These are phyloP conservation scores for Fusarium sp. DNA, from an alignment of 2,329 filamentous ascomycete species.

Conservation along the genomic window DNA sequence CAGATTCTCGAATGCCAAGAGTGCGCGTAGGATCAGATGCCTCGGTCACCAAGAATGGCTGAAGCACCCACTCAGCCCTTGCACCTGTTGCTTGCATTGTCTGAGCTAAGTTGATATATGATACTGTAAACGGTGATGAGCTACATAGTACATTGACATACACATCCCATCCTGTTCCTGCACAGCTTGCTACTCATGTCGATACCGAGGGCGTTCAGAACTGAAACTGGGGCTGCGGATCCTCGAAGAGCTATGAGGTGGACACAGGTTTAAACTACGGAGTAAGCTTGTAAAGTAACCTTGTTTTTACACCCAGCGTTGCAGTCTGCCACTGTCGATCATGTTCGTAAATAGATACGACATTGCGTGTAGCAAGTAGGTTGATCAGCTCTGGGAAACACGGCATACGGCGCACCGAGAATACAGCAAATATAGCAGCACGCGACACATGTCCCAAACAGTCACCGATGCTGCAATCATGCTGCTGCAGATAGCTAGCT, in stretches of 20 bases:
- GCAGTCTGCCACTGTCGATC: slow-evolving; percentile 24
- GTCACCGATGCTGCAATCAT: slow-evolving; percentile 34
- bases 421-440: slow-evolving; percentile 21
- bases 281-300: slow-evolving; percentile 24
- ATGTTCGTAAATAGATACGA: no score
- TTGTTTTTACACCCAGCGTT: slow-evolving; percentile 22
- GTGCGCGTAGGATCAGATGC: slow-evolving; percentile 29
- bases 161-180: no score
- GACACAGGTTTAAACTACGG: not conserved
- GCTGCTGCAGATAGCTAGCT: slow-evolving; percentile 16
- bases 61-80: not conserved
- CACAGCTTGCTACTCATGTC: not conserved
- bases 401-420: no score
- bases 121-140: not conserved
- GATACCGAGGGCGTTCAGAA: not conserved
- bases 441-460: slow-evolving; percentile 37
- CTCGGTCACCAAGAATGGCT: not conserved
- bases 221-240: not conserved
- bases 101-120: slow-evolving; percentile 1
- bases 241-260: not conserved
- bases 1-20: slow-evolving; percentile 35
- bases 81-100: not conserved
- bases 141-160: no score
- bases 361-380: slow-evolving; percentile 1
- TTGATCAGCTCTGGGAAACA: slow-evolving; percentile 11